phyloP scores from a whole-genome alignment of 208 protist genomes.

The Trypanosoma conorhini region DNA sequence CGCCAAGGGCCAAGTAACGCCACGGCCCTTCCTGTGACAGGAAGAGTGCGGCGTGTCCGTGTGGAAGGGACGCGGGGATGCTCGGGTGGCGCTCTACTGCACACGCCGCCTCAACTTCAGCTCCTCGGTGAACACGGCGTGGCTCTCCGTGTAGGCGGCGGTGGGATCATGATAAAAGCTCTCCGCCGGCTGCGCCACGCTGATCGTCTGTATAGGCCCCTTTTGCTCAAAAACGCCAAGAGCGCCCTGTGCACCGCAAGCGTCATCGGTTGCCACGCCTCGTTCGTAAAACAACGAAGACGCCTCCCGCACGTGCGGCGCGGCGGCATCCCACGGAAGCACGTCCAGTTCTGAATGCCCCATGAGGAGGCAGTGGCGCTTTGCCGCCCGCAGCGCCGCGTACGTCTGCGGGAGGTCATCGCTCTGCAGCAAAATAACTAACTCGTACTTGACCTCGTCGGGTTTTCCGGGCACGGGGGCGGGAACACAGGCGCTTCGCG shows the following conservation, averaged over 20 bases:
- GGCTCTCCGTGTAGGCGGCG: constrained; percentile 80
- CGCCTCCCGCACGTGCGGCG: constrained; percentile 65
- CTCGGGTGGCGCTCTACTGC: background rate
- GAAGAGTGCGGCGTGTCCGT: background rate
- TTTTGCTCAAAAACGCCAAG: constrained; percentile 55
- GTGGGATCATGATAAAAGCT: constrained; percentile 82
- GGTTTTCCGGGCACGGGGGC: constrained; percentile 53
- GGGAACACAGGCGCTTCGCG: constrained; percentile 73
- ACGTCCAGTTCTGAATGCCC: constrained; percentile 82
- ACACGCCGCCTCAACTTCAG: constrained; percentile 51
- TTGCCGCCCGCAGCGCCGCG: constrained; percentile 54
- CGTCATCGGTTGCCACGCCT: constrained; percentile 9
- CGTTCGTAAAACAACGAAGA: constrained; percentile 68
- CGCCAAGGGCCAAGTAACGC: background rate
- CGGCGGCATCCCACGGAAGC: constrained; percentile 54
- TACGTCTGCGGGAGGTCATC: constrained; percentile 58
- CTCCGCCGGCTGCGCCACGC: constrained; percentile 57
- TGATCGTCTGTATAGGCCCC: constrained; percentile 47
- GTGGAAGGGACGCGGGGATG: background rate
- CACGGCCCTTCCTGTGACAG: background rate
- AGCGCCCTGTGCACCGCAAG: background rate
- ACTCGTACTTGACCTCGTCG: constrained; percentile 56
- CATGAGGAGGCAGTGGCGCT: constrained; percentile 60
- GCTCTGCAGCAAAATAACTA: constrained; percentile 75
- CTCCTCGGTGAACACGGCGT: constrained; percentile 85